Conservation (phyloP, 805 yeast species). For the Kluyveromyces nonfermentans region DNA sequence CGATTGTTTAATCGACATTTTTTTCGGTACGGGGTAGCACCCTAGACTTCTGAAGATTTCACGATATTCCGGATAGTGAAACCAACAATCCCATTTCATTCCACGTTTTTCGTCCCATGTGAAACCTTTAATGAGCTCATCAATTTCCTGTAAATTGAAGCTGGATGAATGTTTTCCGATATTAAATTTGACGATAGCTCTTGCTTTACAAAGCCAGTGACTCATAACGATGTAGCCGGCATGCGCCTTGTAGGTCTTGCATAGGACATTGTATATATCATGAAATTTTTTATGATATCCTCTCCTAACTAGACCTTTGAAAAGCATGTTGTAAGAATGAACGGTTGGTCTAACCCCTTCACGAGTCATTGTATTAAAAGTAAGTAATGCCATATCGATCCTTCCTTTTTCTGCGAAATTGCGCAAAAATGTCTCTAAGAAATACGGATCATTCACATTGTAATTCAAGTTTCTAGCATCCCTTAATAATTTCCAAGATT, state of each 20-base stretch:
- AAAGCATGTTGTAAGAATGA: constrained; percentile 27
- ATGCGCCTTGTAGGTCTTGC: constrained; percentile 12
- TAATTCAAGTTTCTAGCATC: constrained; percentile 10
- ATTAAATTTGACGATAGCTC: constrained; percentile 21
- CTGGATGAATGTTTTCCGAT: constrained; percentile 2
- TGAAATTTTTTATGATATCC: constrained; percentile 26
- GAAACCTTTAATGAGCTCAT: constrained; percentile 1
- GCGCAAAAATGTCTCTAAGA: constrained; percentile 27
- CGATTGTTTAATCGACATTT: not conserved
- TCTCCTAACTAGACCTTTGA: constrained; percentile 28
- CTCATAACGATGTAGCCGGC: constrained; percentile 11
- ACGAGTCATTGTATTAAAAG: constrained; percentile 21
- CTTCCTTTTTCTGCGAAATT: constrained; percentile 27
- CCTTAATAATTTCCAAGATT: constrained; percentile 25
- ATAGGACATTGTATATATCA: constrained; percentile 19
- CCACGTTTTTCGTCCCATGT: constrained; percentile 6
- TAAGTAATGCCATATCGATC: constrained; percentile 29
- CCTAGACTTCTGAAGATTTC: constrained; percentile 16
- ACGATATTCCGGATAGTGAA: constrained; percentile 5
- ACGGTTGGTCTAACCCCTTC: constrained; percentile 25
- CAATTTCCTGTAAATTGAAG: constrained; percentile 4
- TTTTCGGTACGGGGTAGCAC: constrained; percentile 13
- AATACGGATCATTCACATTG: constrained; percentile 8
- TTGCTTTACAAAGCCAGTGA: constrained; percentile 19
- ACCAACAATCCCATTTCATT: constrained; percentile 14